phyloP scores from a whole-genome alignment of 192 early-diverging fungal species.

The Paraglomus brasilianum region DNA sequence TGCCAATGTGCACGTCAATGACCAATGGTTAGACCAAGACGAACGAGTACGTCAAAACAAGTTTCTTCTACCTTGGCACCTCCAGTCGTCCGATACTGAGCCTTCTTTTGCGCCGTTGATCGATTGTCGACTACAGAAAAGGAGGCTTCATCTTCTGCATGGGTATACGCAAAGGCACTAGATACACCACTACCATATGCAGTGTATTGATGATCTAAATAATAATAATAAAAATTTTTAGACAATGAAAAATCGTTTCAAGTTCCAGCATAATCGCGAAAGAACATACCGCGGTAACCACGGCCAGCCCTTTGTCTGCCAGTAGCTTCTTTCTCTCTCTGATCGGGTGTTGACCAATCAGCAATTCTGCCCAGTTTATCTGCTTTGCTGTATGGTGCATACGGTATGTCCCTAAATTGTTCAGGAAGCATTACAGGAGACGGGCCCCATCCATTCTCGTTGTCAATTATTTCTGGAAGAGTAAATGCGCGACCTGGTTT shows the following conservation, averaged over 20 bases:
- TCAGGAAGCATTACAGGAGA: slow-evolving; percentile 59
- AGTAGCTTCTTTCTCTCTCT: slow-evolving; percentile 59
- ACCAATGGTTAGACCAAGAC: background rate
- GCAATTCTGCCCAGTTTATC: slow-evolving; percentile 95
- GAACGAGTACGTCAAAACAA: background rate
- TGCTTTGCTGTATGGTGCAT: slow-evolving; percentile 91
- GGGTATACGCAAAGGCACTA: slow-evolving; percentile 84
- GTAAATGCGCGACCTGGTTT: slow-evolving; percentile 47
- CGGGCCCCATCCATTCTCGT: slow-evolving; percentile 89
- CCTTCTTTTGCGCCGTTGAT: slow-evolving; percentile 63
- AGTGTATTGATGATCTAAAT: slow-evolving; percentile 57
- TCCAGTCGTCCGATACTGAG: slow-evolving; percentile 48
- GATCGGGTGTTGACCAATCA: slow-evolving; percentile 82
- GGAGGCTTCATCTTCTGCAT: slow-evolving; percentile 88
- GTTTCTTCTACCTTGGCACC: slow-evolving; percentile 23
- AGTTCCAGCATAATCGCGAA: background rate
- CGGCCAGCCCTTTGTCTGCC: slow-evolving; percentile 43
- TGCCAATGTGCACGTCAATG: background rate
- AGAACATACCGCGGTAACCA: slow-evolving; percentile 39
- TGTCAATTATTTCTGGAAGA: slow-evolving; percentile 79
- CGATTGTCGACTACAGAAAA: slow-evolving; percentile 93
- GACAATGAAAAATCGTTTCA: background rate
- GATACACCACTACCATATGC: slow-evolving; percentile 83
- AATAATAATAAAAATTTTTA: background rate
- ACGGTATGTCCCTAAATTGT: slow-evolving; percentile 81